Evolutionary conservation across 2,329 filamentous ascomycete species (phyloP).

Genomic region (Colletotrichum costaricense): DNA sequence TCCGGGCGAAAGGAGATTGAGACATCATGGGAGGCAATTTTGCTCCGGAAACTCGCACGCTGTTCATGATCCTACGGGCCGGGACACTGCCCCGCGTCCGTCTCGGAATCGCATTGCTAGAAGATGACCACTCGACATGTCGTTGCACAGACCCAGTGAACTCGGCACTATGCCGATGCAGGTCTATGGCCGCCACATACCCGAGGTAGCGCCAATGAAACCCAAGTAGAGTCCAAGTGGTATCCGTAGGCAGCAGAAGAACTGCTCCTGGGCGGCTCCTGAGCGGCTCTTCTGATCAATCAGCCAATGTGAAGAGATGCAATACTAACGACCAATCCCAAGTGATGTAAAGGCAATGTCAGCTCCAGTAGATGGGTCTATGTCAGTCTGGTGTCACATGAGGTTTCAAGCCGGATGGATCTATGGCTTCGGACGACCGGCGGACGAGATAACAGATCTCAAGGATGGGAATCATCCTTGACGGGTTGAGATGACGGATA

Average conservation of each 20-base stretch:
- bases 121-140: background rate
- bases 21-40: background rate
- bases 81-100: background rate
- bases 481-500: background rate
- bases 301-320: background rate
- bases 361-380: background rate
- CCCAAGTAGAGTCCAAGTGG: background rate
- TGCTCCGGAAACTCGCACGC: background rate
- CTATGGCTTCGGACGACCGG: background rate
- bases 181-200: background rate
- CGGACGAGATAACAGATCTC: background rate
- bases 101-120: background rate
- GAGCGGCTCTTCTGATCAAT: background rate
- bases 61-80: background rate
- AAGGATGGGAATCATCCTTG: background rate
- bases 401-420: constrained; percentile 12
- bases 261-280: background rate
- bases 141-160: constrained; percentile 11
- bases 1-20: background rate
- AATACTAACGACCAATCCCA: background rate
- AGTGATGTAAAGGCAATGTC: background rate
- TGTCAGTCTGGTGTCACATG: background rate
- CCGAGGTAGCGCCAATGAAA: constrained; percentile 9
- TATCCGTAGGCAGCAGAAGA: background rate
- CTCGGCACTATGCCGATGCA: constrained; percentile 24